Evolutionary conservation across 805 yeast genomes (phyloP), one percentile per base, ranked within the genome.

Genomic region (Metschnikowia arizonensis): DNA sequence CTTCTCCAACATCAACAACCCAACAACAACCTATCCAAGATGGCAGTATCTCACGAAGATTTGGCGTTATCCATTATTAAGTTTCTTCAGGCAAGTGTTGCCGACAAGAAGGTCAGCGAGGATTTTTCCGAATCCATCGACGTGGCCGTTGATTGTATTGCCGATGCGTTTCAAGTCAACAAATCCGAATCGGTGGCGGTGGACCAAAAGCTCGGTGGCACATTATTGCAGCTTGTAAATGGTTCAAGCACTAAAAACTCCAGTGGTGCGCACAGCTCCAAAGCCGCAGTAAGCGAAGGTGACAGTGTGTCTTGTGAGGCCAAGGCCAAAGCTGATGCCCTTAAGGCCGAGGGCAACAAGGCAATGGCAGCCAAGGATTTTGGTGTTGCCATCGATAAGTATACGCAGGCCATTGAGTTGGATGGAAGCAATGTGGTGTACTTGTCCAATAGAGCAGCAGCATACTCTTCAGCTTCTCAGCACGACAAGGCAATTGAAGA

Each of bases 361-460:
- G 85, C 85, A 33, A 86, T 93, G 88, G 88, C 96, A 17, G 70
- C 72, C 44, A 82, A 75, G 59, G 80, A 89, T 55, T 91, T 77
- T 60, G 73, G 71, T 12, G 72, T 64, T 31, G 98, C 99, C 4
- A 75, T 88, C 43, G 77, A 74, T 19, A 80, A 83, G 54, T 93
- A 93, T 67, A 77, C 95, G 6, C 81, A 79, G 44, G 98, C 98
- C 9, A 79, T 93, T 55, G 79, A 68, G 19, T 66, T 83, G 50
- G 74, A 81, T 53, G 81, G 89, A 45, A 64, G 74, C 14, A 89
- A 88, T 63, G 89, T 90, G 14, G 87, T 93, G 17, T 93, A 83
- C 66, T 79, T 78, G 50, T 89, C 98, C 29, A 93, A 93, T 70
- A 82, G 99, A 61, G 98, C 99, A 11, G 99, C 99, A 34, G 98